A percentile compares a stretch with the other conserved stretches of the same genome.
phyloP scores from a whole-genome alignment of 345 rosid genomes.

The Leavenworthia alabamica region DNA sequence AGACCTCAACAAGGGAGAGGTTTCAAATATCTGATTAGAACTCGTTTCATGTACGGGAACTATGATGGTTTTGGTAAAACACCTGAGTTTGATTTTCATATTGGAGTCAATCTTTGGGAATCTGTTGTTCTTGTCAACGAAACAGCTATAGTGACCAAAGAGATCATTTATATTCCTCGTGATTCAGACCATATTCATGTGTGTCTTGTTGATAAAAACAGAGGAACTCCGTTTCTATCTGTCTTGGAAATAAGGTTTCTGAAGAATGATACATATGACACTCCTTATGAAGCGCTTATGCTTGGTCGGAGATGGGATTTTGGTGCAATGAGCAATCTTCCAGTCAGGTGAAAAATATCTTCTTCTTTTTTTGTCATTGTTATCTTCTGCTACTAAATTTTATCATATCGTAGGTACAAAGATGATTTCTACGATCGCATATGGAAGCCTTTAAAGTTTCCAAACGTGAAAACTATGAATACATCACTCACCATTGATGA shows the following conservation, averaged over 20 bases:
- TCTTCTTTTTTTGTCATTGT: neutral
- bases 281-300: constrained; percentile 10
- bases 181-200: constrained; percentile 1
- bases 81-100: constrained; percentile 26
- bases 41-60: constrained; percentile 29
- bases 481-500: constrained; percentile 3
- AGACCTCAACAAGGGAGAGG: constrained; percentile 11
- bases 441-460: neutral
- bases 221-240: constrained; percentile 15
- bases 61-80: constrained; percentile 4
- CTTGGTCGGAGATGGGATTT: constrained; percentile 17
- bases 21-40: constrained; percentile 30
- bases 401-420: neutral
- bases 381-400: neutral
- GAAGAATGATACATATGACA: neutral
- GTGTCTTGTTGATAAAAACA: constrained; percentile 10
- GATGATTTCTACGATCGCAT: constrained; percentile 25
- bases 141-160: constrained; percentile 9
- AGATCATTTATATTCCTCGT: neutral
- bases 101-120: constrained; percentile 28
- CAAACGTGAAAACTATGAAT: neutral
- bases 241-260: constrained; percentile 1
- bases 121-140: constrained; percentile 17
- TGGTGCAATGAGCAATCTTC: constrained; percentile 15
- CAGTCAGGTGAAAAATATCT: constrained; percentile 14